Evolutionary conservation across 129 eudicot species (phyloP), one percentile per base, ranked within the genome.

Genomic region (Ambrosia trifida): DNA sequence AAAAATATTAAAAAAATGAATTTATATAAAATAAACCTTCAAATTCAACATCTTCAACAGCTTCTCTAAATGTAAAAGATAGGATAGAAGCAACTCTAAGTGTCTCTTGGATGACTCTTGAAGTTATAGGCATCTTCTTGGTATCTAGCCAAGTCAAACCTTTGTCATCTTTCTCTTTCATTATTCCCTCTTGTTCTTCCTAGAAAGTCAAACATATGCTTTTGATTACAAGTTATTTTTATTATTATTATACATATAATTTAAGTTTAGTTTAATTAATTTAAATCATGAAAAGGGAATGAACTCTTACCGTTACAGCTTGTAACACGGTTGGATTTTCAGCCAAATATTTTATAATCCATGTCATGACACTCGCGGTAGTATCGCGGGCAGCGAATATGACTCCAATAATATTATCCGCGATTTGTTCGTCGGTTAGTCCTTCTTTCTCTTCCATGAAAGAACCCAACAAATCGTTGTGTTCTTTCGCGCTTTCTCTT

Each of bases 11-110:
- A n/a, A 50, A 35, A 16, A 2, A 14, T 12, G 16, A 41, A 2
- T n/a, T 32, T 2, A 5, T n/a, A 44, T 2, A 5, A 31, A 60
- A 75, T 80, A 80, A 49, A 89, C 99, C 99, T 77, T 95, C 88
- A 83, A 84, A 95, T 72, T 95, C 99, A 81, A 95, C 97, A 90
- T 95, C 99, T 62, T 95, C 91, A 57, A 95, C 99, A 66, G 99
- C 99, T 83, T 95, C 99, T 84, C 99, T 90, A 63, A 95, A 95
- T 7, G 99, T 95, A 46, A 95, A 95, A 66, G 97, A 90, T 64
- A 95, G 47, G 50, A 95, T 90, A 18, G 99, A 95, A 70, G 99
- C 99, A 73, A 90, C 97, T 83, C 99, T 83, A 10, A 95, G 83
- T n/a, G 99, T 90, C 41, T 95, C 99, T 84, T 87, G 97, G 69